Evolutionary conservation across 495 filamentous ascomycete species (phyloP), one percentile per base, ranked within the genome.

Genomic region (Lentithecium fluviatile): DNA sequence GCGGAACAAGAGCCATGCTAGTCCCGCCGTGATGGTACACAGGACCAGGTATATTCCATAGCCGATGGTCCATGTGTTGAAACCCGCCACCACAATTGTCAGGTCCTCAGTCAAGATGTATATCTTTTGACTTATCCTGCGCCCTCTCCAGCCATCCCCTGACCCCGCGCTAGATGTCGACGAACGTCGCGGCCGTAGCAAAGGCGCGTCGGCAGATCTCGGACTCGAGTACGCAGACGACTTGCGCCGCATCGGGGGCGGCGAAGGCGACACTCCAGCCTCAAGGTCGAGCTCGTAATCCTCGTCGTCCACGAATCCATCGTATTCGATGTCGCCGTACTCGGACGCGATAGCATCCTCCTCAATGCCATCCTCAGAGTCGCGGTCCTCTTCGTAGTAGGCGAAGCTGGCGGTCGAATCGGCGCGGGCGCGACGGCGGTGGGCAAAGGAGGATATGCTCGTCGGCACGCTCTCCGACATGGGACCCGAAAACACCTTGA

Each of bases 391-490:
- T 15, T 88, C 85, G 67, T 91, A 91, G 72, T 95, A 96, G 8
- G 91, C 85, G 69, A 95, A 97, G 74, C 88, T 96, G n/a, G 90
- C 78, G 5, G 80, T 88, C 13, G 93, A 96, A 68, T 89, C 88
- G 55, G 88, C 83, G 70, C 91, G 83, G 12, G 73, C 67, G 7
- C 84, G 80, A 15, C 40, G 40, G 47, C 90, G 87, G 73, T 95
- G 90, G 25, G 85, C 86, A 73, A 99, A 97, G 13, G 89, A 87
- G 5, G 90, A 88, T 25, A 89, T 78, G 63, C 91, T 96, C 0
- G 91, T 93, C 8, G 94, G 95, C 23, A 99, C 84, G 68, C 90
- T 95, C 72, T 99, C 94, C 21, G 91, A 92, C 62, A 96, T 86
- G 1, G 95, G 95, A 1, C 94, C 94, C 29, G 94, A 84, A 73